These are phyloP conservation scores for Hypoxylon intermedium DNA, from an alignment of 495 filamentous ascomycete genomes.

Conservation along the genomic window DNA sequence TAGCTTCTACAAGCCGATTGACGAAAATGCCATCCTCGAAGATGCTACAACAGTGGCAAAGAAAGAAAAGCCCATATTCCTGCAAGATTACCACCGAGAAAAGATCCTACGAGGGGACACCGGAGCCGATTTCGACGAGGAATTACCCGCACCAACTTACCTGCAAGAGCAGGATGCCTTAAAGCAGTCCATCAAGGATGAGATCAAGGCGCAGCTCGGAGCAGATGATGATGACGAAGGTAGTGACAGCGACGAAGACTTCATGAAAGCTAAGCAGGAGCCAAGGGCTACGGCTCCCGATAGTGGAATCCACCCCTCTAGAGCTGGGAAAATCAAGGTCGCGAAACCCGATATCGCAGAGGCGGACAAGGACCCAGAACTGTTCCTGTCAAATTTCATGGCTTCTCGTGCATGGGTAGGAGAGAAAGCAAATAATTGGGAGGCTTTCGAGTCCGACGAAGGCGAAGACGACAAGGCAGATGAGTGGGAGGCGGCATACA, in stretches of 20 bases:
- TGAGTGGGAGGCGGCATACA: slow-evolving; percentile 90
- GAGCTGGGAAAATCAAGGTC: slow-evolving; percentile 55
- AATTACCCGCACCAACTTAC: slow-evolving; percentile 69
- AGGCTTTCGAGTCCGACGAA: slow-evolving; percentile 91
- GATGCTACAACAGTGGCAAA: slow-evolving; percentile 50
- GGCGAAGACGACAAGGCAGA: slow-evolving; percentile 84
- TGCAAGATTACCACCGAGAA: slow-evolving; percentile 88
- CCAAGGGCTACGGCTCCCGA: slow-evolving; percentile 28
- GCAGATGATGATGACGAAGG: slow-evolving; percentile 58
- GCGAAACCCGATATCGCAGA: slow-evolving; percentile 70
- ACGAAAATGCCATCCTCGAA: slow-evolving; percentile 53
- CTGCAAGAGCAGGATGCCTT: slow-evolving; percentile 84
- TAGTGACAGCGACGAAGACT: slow-evolving; percentile 72
- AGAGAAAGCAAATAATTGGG: slow-evolving; percentile 61
- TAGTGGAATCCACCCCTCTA: slow-evolving; percentile 54
- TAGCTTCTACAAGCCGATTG: slow-evolving; percentile 75
- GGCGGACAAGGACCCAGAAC: slow-evolving; percentile 90
- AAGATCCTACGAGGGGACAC: slow-evolving; percentile 73
- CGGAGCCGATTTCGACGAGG: slow-evolving; percentile 63
- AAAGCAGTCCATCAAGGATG: slow-evolving; percentile 74
- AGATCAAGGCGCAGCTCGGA: slow-evolving; percentile 72
- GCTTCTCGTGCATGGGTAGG: slow-evolving; percentile 87
- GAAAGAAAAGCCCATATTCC: slow-evolving; percentile 82
- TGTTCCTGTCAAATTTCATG: slow-evolving; percentile 88
- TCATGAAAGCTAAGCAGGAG: slow-evolving; percentile 64